phyloP scores from a whole-genome alignment of 345 rosid species.

The Brassica cretica region DNA sequence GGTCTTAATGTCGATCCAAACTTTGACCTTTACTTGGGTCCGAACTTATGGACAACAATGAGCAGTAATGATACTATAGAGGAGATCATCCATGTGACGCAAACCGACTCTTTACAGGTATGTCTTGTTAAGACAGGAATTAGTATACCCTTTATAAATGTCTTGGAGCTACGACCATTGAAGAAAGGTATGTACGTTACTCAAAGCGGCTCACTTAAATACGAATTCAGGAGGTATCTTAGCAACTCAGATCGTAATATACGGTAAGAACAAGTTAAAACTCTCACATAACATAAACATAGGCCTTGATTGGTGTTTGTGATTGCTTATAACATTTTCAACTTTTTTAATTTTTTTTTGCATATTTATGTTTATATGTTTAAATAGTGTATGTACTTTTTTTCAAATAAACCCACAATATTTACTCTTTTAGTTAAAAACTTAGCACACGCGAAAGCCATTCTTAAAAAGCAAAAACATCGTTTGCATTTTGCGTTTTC shows the following conservation, averaged over 20 bases:
- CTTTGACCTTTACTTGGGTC: constrained; percentile 34
- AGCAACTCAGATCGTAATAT: constrained; percentile 15
- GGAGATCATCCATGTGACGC: constrained; percentile 33
- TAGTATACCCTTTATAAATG: constrained; percentile 32
- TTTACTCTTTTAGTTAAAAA: neutral
- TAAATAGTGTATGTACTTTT: neutral
- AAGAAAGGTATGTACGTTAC: constrained; percentile 15
- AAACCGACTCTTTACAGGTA: constrained; percentile 15
- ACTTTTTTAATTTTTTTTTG: too few species aligned
- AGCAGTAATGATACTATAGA: neutral
- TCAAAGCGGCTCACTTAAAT: constrained; percentile 27
- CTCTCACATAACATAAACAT: neutral
- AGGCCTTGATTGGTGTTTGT: neutral
- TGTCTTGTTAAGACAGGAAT: constrained; percentile 37
- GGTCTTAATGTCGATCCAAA: constrained; percentile 12
- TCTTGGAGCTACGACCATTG: constrained; percentile 37
- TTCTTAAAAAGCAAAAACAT: neutral
- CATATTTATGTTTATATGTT: neutral
- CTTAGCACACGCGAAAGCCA: neutral
- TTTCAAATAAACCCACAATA: neutral
- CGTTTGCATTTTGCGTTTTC: neutral
- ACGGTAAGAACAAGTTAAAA: constrained; percentile 2
- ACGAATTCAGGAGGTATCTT: constrained; percentile 6
- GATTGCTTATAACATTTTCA: neutral
- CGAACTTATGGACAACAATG: constrained; percentile 31